Percentiles rank a stretch among this genome's conserved stretches.
phyloP scores from a whole-genome alignment of 805 yeast species.

The Wickerhamiella sergipiensis region DNA sequence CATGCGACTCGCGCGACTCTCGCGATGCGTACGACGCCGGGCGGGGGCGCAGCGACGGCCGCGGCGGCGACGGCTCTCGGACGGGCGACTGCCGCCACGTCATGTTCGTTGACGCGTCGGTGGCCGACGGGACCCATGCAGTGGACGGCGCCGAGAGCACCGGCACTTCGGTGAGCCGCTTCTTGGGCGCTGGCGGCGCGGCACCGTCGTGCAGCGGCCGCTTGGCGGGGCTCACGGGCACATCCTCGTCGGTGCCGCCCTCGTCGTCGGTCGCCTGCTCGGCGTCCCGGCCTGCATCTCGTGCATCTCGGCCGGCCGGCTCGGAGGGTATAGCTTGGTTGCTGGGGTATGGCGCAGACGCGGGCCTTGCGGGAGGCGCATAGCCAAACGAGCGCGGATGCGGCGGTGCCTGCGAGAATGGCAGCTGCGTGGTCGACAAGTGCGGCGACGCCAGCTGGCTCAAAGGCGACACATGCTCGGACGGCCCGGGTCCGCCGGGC shows the following conservation, averaged over 20 bases:
- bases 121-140: conserved; percentile 6
- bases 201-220: not conserved
- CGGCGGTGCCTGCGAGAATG: too few relatives aligned
- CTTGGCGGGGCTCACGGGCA: not conserved
- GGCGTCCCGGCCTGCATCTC: not conserved
- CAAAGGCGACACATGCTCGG: too few relatives aligned
- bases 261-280: not conserved
- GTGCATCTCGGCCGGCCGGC: not conserved
- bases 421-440: too few relatives aligned
- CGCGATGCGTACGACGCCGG: not conserved
- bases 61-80: not conserved
- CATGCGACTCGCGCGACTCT: not conserved
- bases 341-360: not conserved
- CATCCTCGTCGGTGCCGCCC: conserved; percentile 1
- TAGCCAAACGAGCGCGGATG: too few relatives aligned
- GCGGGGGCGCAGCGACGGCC: not conserved
- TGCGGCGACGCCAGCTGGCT: too few relatives aligned
- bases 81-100: conserved; percentile 4
- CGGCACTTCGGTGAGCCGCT: conserved; percentile 5
- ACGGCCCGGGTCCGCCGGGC: too few relatives aligned
- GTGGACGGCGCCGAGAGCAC: conserved; percentile 6
- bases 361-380: not conserved
- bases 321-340: too few relatives aligned
- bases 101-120: conserved; percentile 2
- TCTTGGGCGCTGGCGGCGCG: not conserved